Conservation (phyloP, 306 rosid genomes). For the Senna siamea region DNA sequence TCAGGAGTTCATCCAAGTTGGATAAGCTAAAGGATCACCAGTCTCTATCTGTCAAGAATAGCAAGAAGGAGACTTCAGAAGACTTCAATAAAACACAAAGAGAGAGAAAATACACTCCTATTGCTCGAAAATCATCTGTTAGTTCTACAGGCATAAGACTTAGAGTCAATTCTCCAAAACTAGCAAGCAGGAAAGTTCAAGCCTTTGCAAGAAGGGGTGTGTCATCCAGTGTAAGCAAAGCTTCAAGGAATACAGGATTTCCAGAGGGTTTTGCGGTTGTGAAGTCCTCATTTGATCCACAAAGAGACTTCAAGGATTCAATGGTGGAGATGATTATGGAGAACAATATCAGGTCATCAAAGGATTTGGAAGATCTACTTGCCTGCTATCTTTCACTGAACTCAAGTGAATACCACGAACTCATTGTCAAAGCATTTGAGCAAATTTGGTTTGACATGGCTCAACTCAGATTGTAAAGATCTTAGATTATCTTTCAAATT, state of each 20-base stretch:
- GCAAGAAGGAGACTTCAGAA: constrained; percentile 40
- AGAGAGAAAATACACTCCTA: constrained; percentile 35
- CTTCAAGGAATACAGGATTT: constrained; percentile 48
- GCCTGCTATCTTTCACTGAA: constrained; percentile 91
- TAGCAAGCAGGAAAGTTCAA: constrained; percentile 62
- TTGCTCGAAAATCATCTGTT: constrained; percentile 44
- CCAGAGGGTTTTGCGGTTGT: constrained; percentile 84
- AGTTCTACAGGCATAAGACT: constrained; percentile 65
- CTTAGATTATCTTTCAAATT: constrained; percentile 8
- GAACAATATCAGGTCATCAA: constrained; percentile 67
- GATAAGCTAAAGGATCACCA: constrained; percentile 39
- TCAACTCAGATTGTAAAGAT: constrained; percentile 48
- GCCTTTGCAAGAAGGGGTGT: constrained; percentile 59
- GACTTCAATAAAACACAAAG: constrained; percentile 36
- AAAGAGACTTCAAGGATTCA: constrained; percentile 80
- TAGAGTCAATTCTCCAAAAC: constrained; percentile 72
- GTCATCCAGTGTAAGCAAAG: constrained; percentile 42
- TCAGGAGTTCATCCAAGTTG: constrained; percentile 48
- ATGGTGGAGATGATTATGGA: constrained; percentile 95
- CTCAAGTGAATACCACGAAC: constrained; percentile 74
- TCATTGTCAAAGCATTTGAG: constrained; percentile 90
- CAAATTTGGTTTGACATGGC: constrained; percentile 89
- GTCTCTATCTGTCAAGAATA: constrained; percentile 42
- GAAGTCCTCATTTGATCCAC: constrained; percentile 78
- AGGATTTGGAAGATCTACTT: constrained; percentile 89